Evolutionary conservation across 306 rosid species (phyloP).

Genomic region (Corylus americana): DNA sequence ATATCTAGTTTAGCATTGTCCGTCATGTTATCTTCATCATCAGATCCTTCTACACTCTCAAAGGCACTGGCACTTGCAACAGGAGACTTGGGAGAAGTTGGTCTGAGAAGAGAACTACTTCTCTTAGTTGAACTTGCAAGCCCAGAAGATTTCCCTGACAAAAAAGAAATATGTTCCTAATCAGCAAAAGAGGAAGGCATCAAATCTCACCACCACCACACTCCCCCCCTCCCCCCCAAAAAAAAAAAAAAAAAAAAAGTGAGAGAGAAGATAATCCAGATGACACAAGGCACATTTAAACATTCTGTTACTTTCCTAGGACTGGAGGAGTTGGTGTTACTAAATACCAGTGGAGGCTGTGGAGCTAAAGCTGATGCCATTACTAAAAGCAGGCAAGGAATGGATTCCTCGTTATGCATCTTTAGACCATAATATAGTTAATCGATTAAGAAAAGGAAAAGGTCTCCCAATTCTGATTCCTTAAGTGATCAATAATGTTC

Average conservation of each 20-base stretch:
- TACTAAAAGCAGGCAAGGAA: background rate
- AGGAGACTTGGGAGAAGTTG: slow-evolving; percentile 88
- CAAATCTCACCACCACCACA: background rate
- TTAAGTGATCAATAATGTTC: background rate
- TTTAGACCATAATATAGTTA: slow-evolving; percentile 7
- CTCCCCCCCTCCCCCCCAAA: too few species aligned
- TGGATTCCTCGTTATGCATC: background rate
- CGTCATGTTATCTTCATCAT: slow-evolving; percentile 63
- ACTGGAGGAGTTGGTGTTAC: background rate
- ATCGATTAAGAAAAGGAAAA: background rate
- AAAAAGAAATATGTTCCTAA: slow-evolving; percentile 16
- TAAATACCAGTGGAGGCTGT: background rate
- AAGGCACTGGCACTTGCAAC: slow-evolving; percentile 92
- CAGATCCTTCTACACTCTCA: slow-evolving; percentile 91
- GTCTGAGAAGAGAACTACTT: slow-evolving; percentile 43
- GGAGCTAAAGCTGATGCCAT: background rate
- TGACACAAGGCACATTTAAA: slow-evolving; percentile 11
- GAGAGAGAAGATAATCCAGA: background rate
- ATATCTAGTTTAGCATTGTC: slow-evolving; percentile 54
- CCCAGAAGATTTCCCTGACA: slow-evolving; percentile 63
- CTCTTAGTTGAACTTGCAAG: slow-evolving; percentile 53
- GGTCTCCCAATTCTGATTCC: background rate
- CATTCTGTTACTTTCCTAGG: slow-evolving; percentile 4
- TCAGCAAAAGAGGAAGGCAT: slow-evolving; percentile 17
- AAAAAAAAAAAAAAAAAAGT: background rate